Evolutionary conservation across 192 early-diverging fungal genomes (phyloP), one percentile per base, ranked within the genome.

Genomic region (Allomyces javanicus): DNA sequence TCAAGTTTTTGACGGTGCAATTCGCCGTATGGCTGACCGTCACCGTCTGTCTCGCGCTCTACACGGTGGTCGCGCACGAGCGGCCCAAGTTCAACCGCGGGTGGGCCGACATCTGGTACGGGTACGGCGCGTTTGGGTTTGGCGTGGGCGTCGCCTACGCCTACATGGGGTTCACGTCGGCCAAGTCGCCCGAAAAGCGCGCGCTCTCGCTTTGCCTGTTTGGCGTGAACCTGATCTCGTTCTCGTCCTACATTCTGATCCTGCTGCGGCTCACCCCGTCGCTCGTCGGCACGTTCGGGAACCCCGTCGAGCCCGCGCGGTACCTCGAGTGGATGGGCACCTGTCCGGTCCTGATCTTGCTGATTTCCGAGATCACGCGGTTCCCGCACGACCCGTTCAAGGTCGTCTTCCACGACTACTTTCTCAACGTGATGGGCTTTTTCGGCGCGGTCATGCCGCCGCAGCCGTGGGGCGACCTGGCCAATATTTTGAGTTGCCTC

Each of bases 261-360:
- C 62, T 65, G 25, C 61, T 70, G 23, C 67, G 72, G n/a, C 55
- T 64, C 5, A 67, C 64, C 9, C 55, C 70, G 24, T 70, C 69
- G 19, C 62, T 67, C 24, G 26, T 65, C 21, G 69, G 70, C 58
- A 21, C 14, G 17, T 40, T 45, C 1, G 67, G 64, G 0, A 21
- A 67, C 43, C 72, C 72, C 10, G 14, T 70, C 17, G 69, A 70
- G 40, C 40, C 64, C 33, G 50, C 62, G 14, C 62, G 72, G 58
- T 67, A 64, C 23, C 23, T 72, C n/a, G 68, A 75, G 64, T 75
- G 74, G 74, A 64, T 66, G 10, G 68, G 68, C 50, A 68, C 69
- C 50, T 43, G 55, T 26, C 62, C 71, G 19, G 63, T 71, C 12
- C 66, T 76, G 17, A 74, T 76, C 33, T 64, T 67, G 25, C 64